A percentile compares a stretch with the other conserved stretches of the same genome.
phyloP scores from a whole-genome alignment of 2,329 filamentous ascomycete genomes.

The Penicillium sp. region DNA sequence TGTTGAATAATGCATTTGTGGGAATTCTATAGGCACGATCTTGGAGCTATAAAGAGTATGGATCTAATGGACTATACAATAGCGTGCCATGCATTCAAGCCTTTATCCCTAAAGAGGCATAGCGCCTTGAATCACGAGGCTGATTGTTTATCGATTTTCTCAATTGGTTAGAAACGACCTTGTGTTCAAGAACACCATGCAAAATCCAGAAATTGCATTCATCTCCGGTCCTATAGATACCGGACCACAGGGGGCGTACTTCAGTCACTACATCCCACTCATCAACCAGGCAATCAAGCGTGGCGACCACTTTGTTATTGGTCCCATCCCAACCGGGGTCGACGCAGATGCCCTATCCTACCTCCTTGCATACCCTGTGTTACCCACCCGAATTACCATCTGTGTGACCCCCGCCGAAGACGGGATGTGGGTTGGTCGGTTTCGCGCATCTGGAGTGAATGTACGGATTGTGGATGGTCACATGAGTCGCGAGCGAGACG shows the following conservation, averaged over 20 bases:
- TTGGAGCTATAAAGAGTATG: not conserved
- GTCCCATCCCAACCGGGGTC: conserved; percentile 22
- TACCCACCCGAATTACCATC: conserved; percentile 23
- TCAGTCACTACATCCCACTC: conserved; percentile 30
- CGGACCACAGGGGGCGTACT: conserved; percentile 25
- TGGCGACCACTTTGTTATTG: conserved; percentile 26
- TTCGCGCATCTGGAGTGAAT: conserved; percentile 16
- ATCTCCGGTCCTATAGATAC: conserved; percentile 37
- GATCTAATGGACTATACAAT: not conserved
- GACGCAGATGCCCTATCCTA: conserved; percentile 30
- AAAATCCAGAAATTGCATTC: conserved; percentile 22
- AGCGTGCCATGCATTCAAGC: not conserved
- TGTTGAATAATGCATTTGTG: not conserved
- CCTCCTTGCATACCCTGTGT: conserved; percentile 23
- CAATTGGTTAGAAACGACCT: not conserved
- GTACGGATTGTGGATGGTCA: conserved; percentile 20
- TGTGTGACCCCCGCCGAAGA: conserved; percentile 27
- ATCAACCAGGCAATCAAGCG: conserved; percentile 20
- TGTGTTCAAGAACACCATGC: not conserved
- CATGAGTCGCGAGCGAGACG: conserved; percentile 31
- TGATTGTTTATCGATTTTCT: conserved; percentile 18
- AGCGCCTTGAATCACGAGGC: conserved; percentile 18
- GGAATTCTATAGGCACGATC: not conserved
- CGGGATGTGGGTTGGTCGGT: conserved; percentile 13
- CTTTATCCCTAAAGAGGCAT: not conserved